These are phyloP conservation scores for Pseudogymnoascus sp. DNA, from an alignment of 2,329 filamentous ascomycete genomes.

Conservation along the genomic window DNA sequence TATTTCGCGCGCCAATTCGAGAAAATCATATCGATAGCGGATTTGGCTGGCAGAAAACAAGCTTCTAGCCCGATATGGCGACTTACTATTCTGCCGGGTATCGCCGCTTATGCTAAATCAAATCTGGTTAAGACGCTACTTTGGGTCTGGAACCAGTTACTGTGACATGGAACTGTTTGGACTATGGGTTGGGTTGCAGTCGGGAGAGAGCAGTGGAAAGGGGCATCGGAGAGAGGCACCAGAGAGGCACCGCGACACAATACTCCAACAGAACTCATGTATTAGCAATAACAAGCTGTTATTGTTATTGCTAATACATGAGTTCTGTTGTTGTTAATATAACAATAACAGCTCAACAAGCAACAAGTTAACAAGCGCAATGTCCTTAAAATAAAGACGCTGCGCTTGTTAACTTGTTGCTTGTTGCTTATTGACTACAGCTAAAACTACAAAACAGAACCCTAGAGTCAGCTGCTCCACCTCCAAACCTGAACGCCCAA, in stretches of 20 bases:
- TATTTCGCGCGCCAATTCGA: not conserved
- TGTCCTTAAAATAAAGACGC: not conserved
- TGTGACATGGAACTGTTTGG: not conserved
- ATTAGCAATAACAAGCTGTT: not conserved
- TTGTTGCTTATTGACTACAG: not conserved
- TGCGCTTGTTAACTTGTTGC: not conserved
- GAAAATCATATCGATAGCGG: slow-evolving; percentile 6
- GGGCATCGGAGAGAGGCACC: no score
- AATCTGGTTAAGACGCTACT: not conserved
- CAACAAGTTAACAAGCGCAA: not conserved
- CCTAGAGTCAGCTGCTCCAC: not conserved
- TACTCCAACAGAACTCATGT: not conserved
- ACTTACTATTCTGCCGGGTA: not conserved
- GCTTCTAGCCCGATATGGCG: slow-evolving; percentile 3
- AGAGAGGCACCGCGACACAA: not conserved
- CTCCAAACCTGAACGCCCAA: slow-evolving; percentile 3
- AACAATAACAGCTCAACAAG: no score
- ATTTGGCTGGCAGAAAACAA: slow-evolving; percentile 1
- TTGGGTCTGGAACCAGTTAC: not conserved
- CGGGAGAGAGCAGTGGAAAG: not conserved
- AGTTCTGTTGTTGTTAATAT: no score
- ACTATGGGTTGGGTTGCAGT: not conserved
- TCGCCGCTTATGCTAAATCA: not conserved
- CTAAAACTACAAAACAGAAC: not conserved
- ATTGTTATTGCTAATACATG: no score